These are phyloP conservation scores for Mortierella sp. DNA, from an alignment of 371 early-diverging fungal species.

Conservation along the genomic window DNA sequence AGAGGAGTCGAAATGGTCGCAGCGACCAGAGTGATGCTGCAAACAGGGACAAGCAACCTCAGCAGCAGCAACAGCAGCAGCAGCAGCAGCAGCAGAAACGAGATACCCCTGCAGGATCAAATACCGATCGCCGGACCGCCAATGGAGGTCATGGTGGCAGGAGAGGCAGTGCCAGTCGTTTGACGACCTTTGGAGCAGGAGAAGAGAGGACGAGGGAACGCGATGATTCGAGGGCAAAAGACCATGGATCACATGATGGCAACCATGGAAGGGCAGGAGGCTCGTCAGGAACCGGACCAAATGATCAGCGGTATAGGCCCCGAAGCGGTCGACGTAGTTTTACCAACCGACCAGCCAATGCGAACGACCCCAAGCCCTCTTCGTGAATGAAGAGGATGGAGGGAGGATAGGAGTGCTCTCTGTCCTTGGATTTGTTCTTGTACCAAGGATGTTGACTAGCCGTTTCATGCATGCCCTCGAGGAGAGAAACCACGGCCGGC, in stretches of 20 bases:
- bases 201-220: conserved; percentile 12
- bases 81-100: conserved; percentile 8
- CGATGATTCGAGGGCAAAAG: background rate
- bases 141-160: background rate
- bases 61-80: conserved; percentile 9
- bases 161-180: background rate
- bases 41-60: conserved; percentile 12
- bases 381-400: too few relatives aligned
- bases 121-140: too few relatives aligned
- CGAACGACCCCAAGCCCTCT: conserved; percentile 20
- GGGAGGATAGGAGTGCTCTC: too few relatives aligned
- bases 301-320: conserved; percentile 14
- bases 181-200: conserved; percentile 11
- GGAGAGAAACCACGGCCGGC: too few relatives aligned
- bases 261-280: background rate
- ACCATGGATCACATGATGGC: conserved; percentile 8
- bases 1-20: conserved; percentile 23
- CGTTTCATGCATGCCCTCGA: too few relatives aligned
- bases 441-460: too few relatives aligned
- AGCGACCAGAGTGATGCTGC: too few relatives aligned
- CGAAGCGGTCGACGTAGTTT: conserved; percentile 16
- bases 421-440: too few relatives aligned
- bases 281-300: background rate
- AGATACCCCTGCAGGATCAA: too few relatives aligned
- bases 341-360: conserved; percentile 31